Evolutionary conservation across 2,329 filamentous ascomycete genomes (phyloP).

Genomic region (Aureobasidium lini): DNA sequence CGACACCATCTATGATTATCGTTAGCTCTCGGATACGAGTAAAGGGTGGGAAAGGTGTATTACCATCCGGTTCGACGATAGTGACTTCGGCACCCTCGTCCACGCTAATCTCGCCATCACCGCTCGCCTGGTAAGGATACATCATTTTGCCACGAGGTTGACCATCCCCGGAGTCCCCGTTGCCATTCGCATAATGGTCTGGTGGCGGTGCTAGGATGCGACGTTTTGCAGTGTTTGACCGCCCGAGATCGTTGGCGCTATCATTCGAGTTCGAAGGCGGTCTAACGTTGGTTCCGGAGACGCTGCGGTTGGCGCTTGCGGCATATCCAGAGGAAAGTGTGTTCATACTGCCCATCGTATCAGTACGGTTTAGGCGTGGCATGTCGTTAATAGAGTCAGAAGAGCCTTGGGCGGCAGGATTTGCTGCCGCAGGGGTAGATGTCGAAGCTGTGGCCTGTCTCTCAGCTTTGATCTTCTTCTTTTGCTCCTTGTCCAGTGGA

Average conservation of each 20-base stretch:
- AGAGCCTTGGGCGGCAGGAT: constrained; percentile 7
- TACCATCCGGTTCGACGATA: constrained; percentile 83
- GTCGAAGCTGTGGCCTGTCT: constrained; percentile 72
- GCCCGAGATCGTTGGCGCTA: constrained; percentile 18
- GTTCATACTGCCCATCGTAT: constrained; percentile 77
- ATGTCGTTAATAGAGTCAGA: constrained; percentile 41
- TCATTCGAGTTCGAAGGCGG: constrained; percentile 37
- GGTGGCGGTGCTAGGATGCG: constrained; percentile 85
- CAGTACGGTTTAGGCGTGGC: constrained; percentile 64
- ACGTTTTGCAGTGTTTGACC: constrained; percentile 33
- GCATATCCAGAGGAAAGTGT: constrained; percentile 78
- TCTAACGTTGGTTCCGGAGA: constrained; percentile 50
- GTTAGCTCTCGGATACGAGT: constrained; percentile 18
- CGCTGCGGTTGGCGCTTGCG: constrained; percentile 66
- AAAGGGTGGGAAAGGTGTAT: constrained; percentile 28
- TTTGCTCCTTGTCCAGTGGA: constrained; percentile 87
- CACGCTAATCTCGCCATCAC: constrained; percentile 74
- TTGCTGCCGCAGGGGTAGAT: constrained; percentile 15
- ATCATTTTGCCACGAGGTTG: constrained; percentile 79
- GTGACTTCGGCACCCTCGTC: constrained; percentile 69
- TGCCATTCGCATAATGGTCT: constrained; percentile 61
- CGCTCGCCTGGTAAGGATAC: constrained; percentile 74
- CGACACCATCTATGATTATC: constrained; percentile 77
- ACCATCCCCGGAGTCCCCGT: constrained; percentile 28
- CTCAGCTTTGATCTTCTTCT: constrained; percentile 83